These are phyloP conservation scores for Fraxinus americana DNA, from an alignment of 257 asterid genomes.

Conservation along the genomic window DNA sequence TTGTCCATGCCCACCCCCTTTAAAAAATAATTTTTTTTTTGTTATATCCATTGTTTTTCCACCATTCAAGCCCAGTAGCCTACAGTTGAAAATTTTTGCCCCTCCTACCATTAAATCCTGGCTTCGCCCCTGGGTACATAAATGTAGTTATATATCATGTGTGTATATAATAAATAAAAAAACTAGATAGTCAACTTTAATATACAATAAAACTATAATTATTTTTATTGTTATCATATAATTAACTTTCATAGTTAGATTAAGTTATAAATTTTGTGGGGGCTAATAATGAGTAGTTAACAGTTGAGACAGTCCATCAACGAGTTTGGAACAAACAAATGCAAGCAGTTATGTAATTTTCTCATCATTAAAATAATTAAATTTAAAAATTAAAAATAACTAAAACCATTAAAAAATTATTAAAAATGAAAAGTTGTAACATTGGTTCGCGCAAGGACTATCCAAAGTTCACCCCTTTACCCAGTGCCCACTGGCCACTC, in stretches of 20 bases:
- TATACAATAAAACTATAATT: background rate
- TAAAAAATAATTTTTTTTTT: no score
- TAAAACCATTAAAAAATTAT: background rate
- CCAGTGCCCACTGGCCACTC: background rate
- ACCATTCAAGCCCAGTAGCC: no score
- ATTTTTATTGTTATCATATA: background rate
- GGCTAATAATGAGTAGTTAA: background rate
- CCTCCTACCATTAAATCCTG: no score
- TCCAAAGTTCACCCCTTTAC: slow-evolving; percentile 11
- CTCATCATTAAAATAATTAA: background rate
- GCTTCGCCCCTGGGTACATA: no score
- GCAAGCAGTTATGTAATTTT: background rate
- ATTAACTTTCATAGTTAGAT: background rate
- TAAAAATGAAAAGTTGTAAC: background rate
- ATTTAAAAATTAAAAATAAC: background rate
- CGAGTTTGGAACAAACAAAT: background rate
- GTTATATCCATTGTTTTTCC: no score
- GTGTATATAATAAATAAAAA: no score
- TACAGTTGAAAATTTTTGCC: no score
- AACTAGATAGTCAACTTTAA: background rate
- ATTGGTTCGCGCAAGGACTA: background rate
- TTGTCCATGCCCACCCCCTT: no score
- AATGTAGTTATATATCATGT: no score
- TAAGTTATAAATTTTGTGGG: background rate
- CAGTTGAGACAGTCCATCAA: background rate